Percentiles rank a stretch among this genome's conserved stretches.
Conservation (phyloP, 2,329 filamentous ascomycete species). For the Parastagonospora avenae region DNA sequence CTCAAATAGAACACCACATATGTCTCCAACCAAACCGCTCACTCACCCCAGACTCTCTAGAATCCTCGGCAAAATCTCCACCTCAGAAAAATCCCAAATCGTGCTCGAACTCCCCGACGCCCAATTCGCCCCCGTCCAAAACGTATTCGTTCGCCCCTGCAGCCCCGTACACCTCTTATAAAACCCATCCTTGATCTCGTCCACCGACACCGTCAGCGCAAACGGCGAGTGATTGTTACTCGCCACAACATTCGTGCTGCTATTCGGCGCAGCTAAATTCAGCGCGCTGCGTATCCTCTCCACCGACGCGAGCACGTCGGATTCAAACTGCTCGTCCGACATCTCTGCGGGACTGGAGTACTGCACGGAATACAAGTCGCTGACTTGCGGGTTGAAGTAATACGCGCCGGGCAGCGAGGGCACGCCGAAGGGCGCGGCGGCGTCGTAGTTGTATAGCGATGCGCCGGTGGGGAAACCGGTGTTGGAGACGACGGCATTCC, state of each 20-base stretch:
- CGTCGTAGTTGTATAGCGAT: constrained; percentile 22
- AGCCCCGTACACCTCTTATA: constrained; percentile 29
- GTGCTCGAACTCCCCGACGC: constrained; percentile 20
- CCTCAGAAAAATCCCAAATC: constrained; percentile 39
- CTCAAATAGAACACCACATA: no score
- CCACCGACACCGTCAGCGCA: not conserved
- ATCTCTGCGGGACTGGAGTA: not conserved
- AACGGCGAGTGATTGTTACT: not conserved
- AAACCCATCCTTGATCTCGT: constrained; percentile 13
- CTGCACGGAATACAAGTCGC: not conserved
- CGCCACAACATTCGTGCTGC: not conserved
- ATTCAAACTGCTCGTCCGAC: constrained; percentile 20
- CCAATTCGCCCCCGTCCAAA: constrained; percentile 26
- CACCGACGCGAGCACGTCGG: constrained; percentile 30
- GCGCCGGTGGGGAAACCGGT: constrained; percentile 42
- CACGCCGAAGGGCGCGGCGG: constrained; percentile 10
- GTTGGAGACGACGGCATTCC: constrained; percentile 46
- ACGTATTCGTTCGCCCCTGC: constrained; percentile 25
- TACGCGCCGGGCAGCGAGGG: constrained; percentile 12
- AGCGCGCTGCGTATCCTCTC: constrained; percentile 1
- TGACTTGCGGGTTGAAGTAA: not conserved
- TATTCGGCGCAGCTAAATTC: not conserved
- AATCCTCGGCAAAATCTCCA: constrained; percentile 14
- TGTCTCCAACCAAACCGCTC: no score
- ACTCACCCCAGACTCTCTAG: not conserved